Evolutionary conservation across 1,139 yeast genomes (phyloP).

Genomic region (Pichia inconspicua): DNA sequence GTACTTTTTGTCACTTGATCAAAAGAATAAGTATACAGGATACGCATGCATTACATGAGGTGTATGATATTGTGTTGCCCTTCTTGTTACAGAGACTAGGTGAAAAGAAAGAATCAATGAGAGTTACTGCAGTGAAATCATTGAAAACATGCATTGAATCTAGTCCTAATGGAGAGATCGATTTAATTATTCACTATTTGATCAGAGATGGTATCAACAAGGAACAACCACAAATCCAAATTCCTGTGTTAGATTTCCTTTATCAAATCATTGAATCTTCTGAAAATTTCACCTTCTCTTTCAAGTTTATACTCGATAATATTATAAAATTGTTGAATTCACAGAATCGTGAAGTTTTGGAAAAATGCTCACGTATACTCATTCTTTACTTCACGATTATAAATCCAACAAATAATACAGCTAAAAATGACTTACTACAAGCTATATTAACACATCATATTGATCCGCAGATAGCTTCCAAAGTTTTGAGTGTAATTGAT

Average conservation of each 20-base stretch:
- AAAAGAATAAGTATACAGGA: slow-evolving; percentile 75
- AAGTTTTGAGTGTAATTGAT: slow-evolving; percentile 31
- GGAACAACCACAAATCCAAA: slow-evolving; percentile 34
- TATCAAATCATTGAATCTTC: slow-evolving; percentile 32
- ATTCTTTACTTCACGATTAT: slow-evolving; percentile 33
- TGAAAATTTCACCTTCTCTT: slow-evolving; percentile 33
- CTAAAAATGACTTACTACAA: slow-evolving; percentile 41
- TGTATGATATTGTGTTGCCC: slow-evolving; percentile 48
- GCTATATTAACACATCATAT: slow-evolving; percentile 40
- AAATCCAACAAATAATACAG: slow-evolving; percentile 31
- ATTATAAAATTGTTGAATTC: slow-evolving; percentile 35
- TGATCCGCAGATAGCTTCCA: slow-evolving; percentile 25
- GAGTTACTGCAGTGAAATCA: slow-evolving; percentile 47
- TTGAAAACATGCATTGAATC: slow-evolving; percentile 60
- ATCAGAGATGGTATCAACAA: slow-evolving; percentile 45
- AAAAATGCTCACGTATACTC: slow-evolving; percentile 31
- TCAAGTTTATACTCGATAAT: slow-evolving; percentile 33
- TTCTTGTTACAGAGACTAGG: slow-evolving; percentile 46
- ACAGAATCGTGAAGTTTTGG: slow-evolving; percentile 26
- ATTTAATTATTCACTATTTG: slow-evolving; percentile 40
- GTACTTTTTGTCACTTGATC: slow-evolving; percentile 65
- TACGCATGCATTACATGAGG: slow-evolving; percentile 42
- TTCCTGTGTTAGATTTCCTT: slow-evolving; percentile 36
- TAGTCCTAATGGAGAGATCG: slow-evolving; percentile 39
- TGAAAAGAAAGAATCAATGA: slow-evolving; percentile 38